Conservation (phyloP, 139 green algal genomes). For the Gonium pectorale region DNA sequence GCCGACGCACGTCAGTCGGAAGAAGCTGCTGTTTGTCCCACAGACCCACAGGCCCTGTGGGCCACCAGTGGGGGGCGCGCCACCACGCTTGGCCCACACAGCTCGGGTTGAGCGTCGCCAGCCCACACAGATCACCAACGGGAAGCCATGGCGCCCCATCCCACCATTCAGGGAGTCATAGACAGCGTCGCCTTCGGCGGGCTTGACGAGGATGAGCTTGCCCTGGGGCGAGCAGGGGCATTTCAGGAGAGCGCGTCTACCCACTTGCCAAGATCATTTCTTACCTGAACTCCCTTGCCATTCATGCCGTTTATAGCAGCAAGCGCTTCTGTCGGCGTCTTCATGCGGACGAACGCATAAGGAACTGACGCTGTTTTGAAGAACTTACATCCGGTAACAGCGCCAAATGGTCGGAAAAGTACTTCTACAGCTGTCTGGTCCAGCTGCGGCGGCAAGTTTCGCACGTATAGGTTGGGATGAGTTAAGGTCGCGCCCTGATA, state of each 20-base stretch:
- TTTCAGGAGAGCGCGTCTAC: too few species aligned
- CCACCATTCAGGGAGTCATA: conserved; percentile 24
- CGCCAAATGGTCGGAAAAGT: conserved; percentile 18
- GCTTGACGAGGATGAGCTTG: conserved; percentile 23
- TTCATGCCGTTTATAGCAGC: conserved; percentile 8
- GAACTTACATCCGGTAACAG: conserved; percentile 30
- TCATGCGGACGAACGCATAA: conserved; percentile 21
- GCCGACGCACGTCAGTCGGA: too few species aligned
- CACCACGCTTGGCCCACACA: too few species aligned
- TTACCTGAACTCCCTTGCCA: neutral
- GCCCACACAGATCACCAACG: too few species aligned
- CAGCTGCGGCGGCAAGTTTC: conserved; percentile 3
- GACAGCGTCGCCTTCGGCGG: neutral
- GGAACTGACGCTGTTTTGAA: conserved; percentile 18
- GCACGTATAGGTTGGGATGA: conserved; percentile 25
- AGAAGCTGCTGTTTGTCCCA: too few species aligned
- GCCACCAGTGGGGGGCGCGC: too few species aligned
- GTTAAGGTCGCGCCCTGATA: neutral
- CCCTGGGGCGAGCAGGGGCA: too few species aligned
- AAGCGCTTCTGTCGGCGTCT: neutral
- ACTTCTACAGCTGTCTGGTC: conserved; percentile 33
- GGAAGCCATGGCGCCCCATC: neutral
- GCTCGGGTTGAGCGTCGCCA: too few species aligned
- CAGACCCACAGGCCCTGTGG: too few species aligned
- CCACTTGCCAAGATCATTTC: too few species aligned